These are phyloP conservation scores for Cyclocybe cylindracea DNA, from an alignment of 768 basidiomycete species.

Conservation along the genomic window DNA sequence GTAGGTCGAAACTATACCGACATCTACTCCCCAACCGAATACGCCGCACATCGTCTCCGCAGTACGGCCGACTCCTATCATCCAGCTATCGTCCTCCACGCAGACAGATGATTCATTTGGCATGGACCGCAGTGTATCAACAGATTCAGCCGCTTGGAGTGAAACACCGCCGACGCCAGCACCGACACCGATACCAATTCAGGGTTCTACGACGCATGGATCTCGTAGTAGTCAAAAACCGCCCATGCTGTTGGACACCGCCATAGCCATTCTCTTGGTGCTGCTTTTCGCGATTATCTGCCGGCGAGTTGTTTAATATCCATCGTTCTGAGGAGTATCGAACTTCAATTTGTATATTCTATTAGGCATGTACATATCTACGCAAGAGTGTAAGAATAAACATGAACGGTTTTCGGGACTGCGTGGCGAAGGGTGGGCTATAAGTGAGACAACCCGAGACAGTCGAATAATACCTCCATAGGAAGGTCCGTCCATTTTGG, in stretches of 20 bases:
- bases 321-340: background rate
- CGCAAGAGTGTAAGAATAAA: slow-evolving; percentile 1
- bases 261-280: slow-evolving; percentile 72
- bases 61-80: background rate
- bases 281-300: slow-evolving; percentile 69
- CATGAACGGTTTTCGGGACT: background rate
- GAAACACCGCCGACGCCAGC: slow-evolving; percentile 6
- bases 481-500: too few species aligned
- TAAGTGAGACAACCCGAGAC: too few species aligned
- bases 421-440: background rate
- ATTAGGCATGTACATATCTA: background rate
- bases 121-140: background rate
- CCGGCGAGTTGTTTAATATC: slow-evolving; percentile 48
- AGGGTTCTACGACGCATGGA: background rate
- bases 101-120: background rate
- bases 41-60: background rate
- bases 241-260: slow-evolving; percentile 69
- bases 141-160: background rate
- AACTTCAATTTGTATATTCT: background rate
- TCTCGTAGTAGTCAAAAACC: slow-evolving; percentile 36
- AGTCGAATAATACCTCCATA: too few species aligned
- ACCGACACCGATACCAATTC: background rate
- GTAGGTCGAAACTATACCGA: too few species aligned
- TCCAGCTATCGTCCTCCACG: slow-evolving; percentile 1
- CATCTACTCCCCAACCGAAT: too few species aligned